Conservation (phyloP, 768 basidiomycete species). For the Rhodotorula babjevae region DNA sequence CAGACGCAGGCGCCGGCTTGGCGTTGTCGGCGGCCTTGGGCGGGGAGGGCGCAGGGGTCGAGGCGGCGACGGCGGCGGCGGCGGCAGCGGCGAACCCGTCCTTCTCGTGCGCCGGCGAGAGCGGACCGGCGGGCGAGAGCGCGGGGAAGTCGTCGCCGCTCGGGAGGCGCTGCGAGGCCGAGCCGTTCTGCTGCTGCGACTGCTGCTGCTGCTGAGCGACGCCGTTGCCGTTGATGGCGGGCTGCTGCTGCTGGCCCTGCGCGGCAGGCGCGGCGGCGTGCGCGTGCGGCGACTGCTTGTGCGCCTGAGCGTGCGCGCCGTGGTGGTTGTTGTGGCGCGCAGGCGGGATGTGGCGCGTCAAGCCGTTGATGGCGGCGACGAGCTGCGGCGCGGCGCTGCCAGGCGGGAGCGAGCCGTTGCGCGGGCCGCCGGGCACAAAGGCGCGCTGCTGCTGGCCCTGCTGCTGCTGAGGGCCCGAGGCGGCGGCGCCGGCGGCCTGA, state of each 20-base stretch:
- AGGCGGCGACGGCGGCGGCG: background rate
- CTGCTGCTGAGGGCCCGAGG: background rate
- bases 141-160: slow-evolving; percentile 31
- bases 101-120: slow-evolving; percentile 4
- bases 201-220: background rate
- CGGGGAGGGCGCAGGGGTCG: background rate
- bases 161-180: background rate
- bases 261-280: background rate
- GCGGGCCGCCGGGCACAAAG: background rate
- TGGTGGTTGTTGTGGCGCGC: background rate
- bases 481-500: too few relatives aligned
- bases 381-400: slow-evolving; percentile 27
- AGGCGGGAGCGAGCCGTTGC: slow-evolving; percentile 11
- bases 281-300: background rate
- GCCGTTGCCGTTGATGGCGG: too few relatives aligned
- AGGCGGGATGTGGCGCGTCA: slow-evolving; percentile 33
- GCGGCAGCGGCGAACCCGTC: background rate
- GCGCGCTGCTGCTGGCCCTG: slow-evolving; percentile 7
- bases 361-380: slow-evolving; percentile 38
- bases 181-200: background rate
- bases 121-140: slow-evolving; percentile 14
- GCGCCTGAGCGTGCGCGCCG: background rate
- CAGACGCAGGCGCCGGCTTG: background rate
- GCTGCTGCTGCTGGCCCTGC: background rate
- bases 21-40: background rate